Evolutionary conservation across 2,329 filamentous ascomycete genomes (phyloP).

Genomic region (Gaeumannomyces sp.): DNA sequence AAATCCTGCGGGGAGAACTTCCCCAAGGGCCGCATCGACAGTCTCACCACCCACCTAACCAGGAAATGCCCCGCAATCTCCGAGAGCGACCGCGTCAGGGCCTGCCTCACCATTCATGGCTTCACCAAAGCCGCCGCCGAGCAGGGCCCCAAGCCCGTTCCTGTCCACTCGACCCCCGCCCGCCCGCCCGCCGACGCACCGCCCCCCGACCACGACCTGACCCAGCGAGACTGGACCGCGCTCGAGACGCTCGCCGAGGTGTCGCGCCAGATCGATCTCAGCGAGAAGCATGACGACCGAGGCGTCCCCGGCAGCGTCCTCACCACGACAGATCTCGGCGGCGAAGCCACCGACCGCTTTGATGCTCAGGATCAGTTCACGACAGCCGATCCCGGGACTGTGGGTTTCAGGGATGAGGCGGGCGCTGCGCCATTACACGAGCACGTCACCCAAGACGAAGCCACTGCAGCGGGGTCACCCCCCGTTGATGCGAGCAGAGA

Average conservation of each 20-base stretch:
- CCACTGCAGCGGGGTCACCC: neutral
- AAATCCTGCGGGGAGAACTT: conserved; percentile 84
- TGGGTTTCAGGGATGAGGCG: conserved; percentile 6
- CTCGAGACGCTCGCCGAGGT: conserved; percentile 85
- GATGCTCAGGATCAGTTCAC: conserved; percentile 55
- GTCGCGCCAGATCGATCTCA: conserved; percentile 69
- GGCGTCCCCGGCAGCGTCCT: conserved; percentile 37
- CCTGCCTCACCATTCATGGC: conserved; percentile 66
- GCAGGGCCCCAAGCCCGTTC: conserved; percentile 19
- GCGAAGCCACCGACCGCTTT: conserved; percentile 33
- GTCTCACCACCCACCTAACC: conserved; percentile 71
- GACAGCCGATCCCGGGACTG: neutral
- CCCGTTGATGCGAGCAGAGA: conserved; percentile 9
- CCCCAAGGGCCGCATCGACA: conserved; percentile 82
- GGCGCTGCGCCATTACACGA: neutral
- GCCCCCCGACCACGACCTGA: conserved; percentile 28
- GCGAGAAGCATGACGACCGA: conserved; percentile 51
- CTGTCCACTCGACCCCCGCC: conserved; percentile 10
- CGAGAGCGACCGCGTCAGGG: conserved; percentile 67
- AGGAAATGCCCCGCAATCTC: conserved; percentile 81
- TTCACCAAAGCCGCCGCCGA: conserved; percentile 46
- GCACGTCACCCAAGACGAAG: neutral
- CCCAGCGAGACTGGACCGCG: conserved; percentile 61
- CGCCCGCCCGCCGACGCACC: conserved; percentile 18
- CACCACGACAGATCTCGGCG: conserved; percentile 27